These are phyloP conservation scores for Naganishia antarctica DNA, from an alignment of 768 basidiomycete species.

Conservation along the genomic window DNA sequence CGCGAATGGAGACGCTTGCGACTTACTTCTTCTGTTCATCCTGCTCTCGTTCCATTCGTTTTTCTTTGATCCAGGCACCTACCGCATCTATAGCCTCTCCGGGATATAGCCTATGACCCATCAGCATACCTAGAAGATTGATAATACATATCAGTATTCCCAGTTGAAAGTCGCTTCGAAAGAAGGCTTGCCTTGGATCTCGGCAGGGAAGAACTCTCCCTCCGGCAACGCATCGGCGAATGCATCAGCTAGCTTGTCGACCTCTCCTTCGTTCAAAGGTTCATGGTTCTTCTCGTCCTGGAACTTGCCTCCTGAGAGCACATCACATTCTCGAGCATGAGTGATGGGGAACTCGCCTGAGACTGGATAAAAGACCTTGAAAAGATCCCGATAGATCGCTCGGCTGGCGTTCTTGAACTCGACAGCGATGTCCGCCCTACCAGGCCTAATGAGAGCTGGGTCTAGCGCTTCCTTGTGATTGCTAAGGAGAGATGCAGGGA, in stretches of 20 bases:
- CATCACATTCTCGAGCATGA: not conserved
- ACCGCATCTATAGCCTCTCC: conserved; percentile 15
- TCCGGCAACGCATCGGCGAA: conserved; percentile 65
- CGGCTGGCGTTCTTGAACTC: conserved; percentile 77
- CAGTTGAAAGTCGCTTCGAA: conserved; percentile 52
- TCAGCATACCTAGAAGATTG: conserved; percentile 15
- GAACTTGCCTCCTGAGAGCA: not conserved
- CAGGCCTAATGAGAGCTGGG: conserved; percentile 84
- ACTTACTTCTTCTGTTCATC: conserved; percentile 9
- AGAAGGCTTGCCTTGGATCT: conserved; percentile 75
- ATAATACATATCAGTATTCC: not conserved
- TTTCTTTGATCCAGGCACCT: conserved; percentile 4
- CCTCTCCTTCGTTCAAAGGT: not conserved
- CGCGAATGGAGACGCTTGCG: no score
- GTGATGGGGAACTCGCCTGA: not conserved
- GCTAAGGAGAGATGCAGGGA: not conserved
- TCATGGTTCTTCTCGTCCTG: not conserved
- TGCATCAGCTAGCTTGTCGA: conserved; percentile 54
- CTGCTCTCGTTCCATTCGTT: conserved; percentile 9
- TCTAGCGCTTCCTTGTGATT: conserved; percentile 82
- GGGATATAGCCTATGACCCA: conserved; percentile 24
- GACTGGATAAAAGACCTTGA: conserved; percentile 66
- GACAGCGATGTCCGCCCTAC: conserved; percentile 76
- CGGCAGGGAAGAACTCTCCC: conserved; percentile 81
- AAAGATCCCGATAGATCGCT: conserved; percentile 66